These are phyloP conservation scores for Limnanthes douglasii DNA, from an alignment of 345 rosid species.

Conservation along the genomic window DNA sequence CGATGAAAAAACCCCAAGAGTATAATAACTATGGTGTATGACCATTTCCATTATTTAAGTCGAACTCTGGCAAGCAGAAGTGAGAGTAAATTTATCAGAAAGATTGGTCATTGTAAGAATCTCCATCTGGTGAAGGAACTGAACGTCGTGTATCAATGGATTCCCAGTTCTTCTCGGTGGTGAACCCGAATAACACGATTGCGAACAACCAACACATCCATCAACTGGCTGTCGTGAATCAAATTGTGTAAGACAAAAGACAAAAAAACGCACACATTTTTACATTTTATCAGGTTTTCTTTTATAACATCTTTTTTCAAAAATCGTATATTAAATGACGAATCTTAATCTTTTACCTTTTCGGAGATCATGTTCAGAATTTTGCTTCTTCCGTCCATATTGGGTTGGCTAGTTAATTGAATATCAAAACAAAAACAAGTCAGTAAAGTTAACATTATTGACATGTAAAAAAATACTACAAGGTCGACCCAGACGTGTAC, in stretches of 20 bases:
- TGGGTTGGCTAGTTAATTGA: constrained; percentile 25
- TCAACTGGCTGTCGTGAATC: constrained; percentile 15
- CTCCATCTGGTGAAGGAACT: constrained; percentile 54
- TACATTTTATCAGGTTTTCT: too few species aligned
- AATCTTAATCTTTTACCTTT: constrained; percentile 19
- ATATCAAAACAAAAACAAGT: not conserved
- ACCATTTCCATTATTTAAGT: too few species aligned
- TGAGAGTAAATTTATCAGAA: too few species aligned
- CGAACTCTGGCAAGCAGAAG: too few species aligned
- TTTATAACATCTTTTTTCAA: not conserved
- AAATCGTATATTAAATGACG: not conserved
- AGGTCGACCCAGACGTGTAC: not conserved
- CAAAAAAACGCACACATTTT: constrained; percentile 3
- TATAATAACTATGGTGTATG: too few species aligned
- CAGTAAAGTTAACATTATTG: not conserved
- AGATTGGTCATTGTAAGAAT: too few species aligned
- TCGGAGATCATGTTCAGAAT: constrained; percentile 22
- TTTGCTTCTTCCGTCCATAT: constrained; percentile 23
- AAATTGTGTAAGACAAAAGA: not conserved
- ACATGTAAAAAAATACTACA: not conserved
- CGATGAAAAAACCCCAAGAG: too few species aligned
- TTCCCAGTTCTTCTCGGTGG: constrained; percentile 70
- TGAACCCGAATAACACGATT: constrained; percentile 41
- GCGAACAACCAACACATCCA: constrained; percentile 22
- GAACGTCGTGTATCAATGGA: constrained; percentile 56